Conservation (phyloP, 805 yeast species). For the Lipomyces spencermartinsiae region DNA sequence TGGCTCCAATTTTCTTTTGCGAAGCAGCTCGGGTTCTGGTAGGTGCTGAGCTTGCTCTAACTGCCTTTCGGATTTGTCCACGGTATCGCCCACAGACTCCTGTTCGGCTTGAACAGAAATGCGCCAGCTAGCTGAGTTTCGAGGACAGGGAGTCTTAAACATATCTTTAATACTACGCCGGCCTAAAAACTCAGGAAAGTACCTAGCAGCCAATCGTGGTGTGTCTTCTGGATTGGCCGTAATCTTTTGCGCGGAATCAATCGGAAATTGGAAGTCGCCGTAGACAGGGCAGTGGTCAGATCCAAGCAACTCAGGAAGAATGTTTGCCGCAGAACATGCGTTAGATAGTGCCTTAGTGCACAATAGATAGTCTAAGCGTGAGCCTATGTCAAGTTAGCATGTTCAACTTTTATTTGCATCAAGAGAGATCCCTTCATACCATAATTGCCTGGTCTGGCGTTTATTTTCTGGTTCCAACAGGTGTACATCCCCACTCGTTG, state of each 20-base stretch:
- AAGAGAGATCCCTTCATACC: conserved; percentile 23
- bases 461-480: conserved; percentile 86
- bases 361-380: conserved; percentile 82
- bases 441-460: conserved; percentile 76
- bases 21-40: background rate
- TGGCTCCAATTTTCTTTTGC: conserved; percentile 1
- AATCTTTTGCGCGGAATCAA: background rate
- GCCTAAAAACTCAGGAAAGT: conserved; percentile 32
- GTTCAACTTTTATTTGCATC: background rate
- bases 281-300: conserved; percentile 95
- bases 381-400: conserved; percentile 56
- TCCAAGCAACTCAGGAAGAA: conserved; percentile 76
- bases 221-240: background rate
- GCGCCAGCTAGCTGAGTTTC: background rate
- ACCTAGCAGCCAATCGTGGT: conserved; percentile 30
- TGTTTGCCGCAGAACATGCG: conserved; percentile 54
- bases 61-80: background rate
- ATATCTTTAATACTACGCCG: conserved; percentile 32
- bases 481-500: conserved; percentile 74
- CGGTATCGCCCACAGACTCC: background rate
- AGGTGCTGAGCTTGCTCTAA: background rate
- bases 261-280: conserved; percentile 59
- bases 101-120: background rate
- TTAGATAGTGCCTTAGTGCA: conserved; percentile 51
- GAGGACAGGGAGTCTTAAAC: conserved; percentile 20